Evolutionary conservation across 208 protist genomes (phyloP).

Genomic region (Leptomonas seymouri): DNA sequence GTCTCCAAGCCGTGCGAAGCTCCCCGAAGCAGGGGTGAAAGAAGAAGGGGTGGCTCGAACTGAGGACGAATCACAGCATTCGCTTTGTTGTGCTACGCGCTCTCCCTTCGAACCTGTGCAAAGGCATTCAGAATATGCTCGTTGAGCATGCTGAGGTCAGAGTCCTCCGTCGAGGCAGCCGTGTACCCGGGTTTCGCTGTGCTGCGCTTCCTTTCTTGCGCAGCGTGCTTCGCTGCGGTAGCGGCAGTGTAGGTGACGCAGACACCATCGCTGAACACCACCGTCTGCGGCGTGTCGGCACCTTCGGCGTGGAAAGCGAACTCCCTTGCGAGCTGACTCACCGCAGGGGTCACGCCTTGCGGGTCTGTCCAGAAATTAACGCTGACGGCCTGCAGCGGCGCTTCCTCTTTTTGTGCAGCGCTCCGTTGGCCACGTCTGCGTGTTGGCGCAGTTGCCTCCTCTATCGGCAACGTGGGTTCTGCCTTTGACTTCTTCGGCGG

Average conservation of each 20-base stretch:
- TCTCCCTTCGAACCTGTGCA: slow-evolving; percentile 49
- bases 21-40: background rate
- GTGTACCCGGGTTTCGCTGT: slow-evolving; percentile 14
- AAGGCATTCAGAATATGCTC: slow-evolving; percentile 86
- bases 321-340: slow-evolving; percentile 40
- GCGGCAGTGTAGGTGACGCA: slow-evolving; percentile 80
- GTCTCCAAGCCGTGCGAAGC: too few species aligned
- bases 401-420: slow-evolving; percentile 4
- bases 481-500: slow-evolving; percentile 11
- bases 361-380: slow-evolving; percentile 80
- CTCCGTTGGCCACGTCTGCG: background rate
- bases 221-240: slow-evolving; percentile 52
- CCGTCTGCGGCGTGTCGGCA: slow-evolving; percentile 47
- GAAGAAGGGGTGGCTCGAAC: background rate
- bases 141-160: slow-evolving; percentile 75
- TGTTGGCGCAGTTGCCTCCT: background rate
- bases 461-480: background rate
- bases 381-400: slow-evolving; percentile 49
- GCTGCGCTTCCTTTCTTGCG: slow-evolving; percentile 39
- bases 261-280: slow-evolving; percentile 71
- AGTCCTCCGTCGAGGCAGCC: slow-evolving; percentile 40
- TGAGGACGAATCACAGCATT: too few species aligned
- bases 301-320: slow-evolving; percentile 50
- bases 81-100: background rate
- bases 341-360: slow-evolving; percentile 24